These are phyloP conservation scores for Epichloe hybrida DNA, from an alignment of 2,329 filamentous ascomycete genomes.

Conservation along the genomic window DNA sequence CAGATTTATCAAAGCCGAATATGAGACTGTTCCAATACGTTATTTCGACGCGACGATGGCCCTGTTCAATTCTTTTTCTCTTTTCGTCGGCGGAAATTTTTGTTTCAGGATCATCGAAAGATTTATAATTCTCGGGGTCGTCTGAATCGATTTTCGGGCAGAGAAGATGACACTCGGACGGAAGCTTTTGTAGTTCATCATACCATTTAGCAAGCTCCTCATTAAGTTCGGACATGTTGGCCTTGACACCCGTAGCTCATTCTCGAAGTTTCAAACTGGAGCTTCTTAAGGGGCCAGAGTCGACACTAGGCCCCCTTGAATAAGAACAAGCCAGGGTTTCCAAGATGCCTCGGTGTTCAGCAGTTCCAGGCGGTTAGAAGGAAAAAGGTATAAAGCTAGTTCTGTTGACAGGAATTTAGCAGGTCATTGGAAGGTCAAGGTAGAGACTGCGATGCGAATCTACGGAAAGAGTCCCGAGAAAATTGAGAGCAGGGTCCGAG, in stretches of 20 bases:
- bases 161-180: conserved; percentile 46
- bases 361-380: neutral
- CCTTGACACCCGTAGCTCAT: conserved; percentile 2
- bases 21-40: conserved; percentile 57
- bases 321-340: neutral
- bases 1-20: conserved; percentile 50
- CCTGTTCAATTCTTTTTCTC: conserved; percentile 38
- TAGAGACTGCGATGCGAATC: neutral
- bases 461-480: neutral
- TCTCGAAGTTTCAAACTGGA: neutral
- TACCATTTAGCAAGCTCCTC: conserved; percentile 31
- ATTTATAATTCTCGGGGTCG: conserved; percentile 47
- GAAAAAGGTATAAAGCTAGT: neutral
- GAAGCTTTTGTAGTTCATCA: conserved; percentile 29
- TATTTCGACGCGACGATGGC: conserved; percentile 41
- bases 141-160: conserved; percentile 52
- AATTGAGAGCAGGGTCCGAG: neutral
- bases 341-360: neutral
- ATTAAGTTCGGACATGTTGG: conserved; percentile 24
- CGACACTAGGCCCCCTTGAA: neutral
- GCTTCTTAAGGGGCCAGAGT: neutral
- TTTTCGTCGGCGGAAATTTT: conserved; percentile 38
- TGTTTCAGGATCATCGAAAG: conserved; percentile 34
- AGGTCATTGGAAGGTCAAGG: neutral
- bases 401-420: neutral